phyloP scores from a whole-genome alignment of 805 yeast species.

The Torulaspora maleeae region DNA sequence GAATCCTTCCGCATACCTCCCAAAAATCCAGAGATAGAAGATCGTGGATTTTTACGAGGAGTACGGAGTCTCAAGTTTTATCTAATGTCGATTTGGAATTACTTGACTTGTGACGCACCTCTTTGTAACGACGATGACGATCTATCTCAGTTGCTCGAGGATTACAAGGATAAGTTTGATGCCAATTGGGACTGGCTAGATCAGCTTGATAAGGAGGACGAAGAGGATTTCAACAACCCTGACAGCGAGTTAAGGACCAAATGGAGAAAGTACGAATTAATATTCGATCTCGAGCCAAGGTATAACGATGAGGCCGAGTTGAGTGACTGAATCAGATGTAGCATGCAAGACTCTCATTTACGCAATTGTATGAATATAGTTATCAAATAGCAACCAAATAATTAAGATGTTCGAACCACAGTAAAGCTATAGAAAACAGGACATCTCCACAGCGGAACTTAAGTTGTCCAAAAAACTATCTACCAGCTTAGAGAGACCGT shows the following conservation, averaged over 20 bases:
- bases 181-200: conserved; percentile 39
- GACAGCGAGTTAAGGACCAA: conserved; percentile 31
- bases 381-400: neutral
- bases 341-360: neutral
- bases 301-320: conserved; percentile 30
- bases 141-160: conserved; percentile 18
- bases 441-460: conserved; percentile 27
- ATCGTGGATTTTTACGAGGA: conserved; percentile 83
- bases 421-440: conserved; percentile 23
- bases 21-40: conserved; percentile 53
- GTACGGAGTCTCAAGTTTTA: conserved; percentile 65
- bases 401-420: conserved; percentile 24
- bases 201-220: conserved; percentile 36
- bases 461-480: conserved; percentile 23
- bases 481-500: conserved; percentile 33
- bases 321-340: conserved; percentile 24
- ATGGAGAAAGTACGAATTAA: conserved; percentile 36
- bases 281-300: conserved; percentile 35
- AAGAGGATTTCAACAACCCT: conserved; percentile 31
- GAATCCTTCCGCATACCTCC: conserved; percentile 64
- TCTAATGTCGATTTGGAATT: conserved; percentile 54
- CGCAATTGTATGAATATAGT: neutral
- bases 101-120: conserved; percentile 44
- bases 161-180: conserved; percentile 21
- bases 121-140: conserved; percentile 24